A percentile compares a stretch with the other conserved stretches of the same genome.
Evolutionary conservation across 1,284 basidiomycete species (phyloP).

Genomic region (Apiotrichum gamsii): DNA sequence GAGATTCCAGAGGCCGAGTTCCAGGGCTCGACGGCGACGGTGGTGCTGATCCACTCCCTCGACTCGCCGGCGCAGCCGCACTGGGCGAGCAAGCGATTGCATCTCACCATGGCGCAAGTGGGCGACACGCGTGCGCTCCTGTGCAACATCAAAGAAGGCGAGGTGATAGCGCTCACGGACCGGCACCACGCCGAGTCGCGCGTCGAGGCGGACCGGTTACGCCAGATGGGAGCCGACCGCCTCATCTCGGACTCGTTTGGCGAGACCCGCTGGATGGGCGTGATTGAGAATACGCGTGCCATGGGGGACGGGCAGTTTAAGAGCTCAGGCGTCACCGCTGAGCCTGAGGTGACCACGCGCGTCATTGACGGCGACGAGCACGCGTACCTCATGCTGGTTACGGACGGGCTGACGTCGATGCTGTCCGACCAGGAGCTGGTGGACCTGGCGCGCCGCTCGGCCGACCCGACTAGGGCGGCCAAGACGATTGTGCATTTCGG

Average conservation of each 20-base stretch:
- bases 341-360: slow-evolving; percentile 82
- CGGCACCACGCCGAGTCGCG: slow-evolving; percentile 87
- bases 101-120: slow-evolving; percentile 83
- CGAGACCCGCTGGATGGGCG: slow-evolving; percentile 94
- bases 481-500: slow-evolving; percentile 77
- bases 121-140: slow-evolving; percentile 86
- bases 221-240: slow-evolving; percentile 74
- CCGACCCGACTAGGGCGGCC: slow-evolving; percentile 73
- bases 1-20: slow-evolving; percentile 51
- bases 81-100: slow-evolving; percentile 63
- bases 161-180: slow-evolving; percentile 74
- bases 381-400: slow-evolving; percentile 73
- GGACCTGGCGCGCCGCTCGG: slow-evolving; percentile 70
- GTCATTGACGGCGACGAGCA: slow-evolving; percentile 67
- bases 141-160: slow-evolving; percentile 65
- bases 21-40: slow-evolving; percentile 80
- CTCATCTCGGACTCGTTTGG: slow-evolving; percentile 93
- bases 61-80: slow-evolving; percentile 69
- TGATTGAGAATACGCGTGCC: slow-evolving; percentile 84
- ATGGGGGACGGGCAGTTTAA: slow-evolving; percentile 90
- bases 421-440: slow-evolving; percentile 91
- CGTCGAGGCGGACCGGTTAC: slow-evolving; percentile 73
- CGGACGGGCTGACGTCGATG: slow-evolving; percentile 85
- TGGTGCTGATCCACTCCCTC: slow-evolving; percentile 80
- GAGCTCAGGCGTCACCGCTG: slow-evolving; percentile 82